Base-by-base conservation (phyloP, 257 asterid species). In the Ilex aquifolium region DNA sequence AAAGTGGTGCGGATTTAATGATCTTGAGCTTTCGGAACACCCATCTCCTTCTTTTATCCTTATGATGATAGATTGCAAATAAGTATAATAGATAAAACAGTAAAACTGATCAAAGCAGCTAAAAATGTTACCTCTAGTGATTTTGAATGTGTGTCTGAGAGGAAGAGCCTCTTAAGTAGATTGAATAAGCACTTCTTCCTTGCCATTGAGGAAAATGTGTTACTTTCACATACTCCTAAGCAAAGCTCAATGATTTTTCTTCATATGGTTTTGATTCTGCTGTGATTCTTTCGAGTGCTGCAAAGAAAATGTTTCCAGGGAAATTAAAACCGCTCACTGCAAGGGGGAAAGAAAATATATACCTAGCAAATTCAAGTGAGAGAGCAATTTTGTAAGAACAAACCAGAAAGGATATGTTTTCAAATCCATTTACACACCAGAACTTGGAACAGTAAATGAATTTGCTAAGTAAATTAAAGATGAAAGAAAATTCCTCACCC, bases 171-270 rank as follows among this genome's bases (percentile, higher is more conserved):
- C 83, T 74, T 88, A 12, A 91, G 56, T 11, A 81, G 32, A 62
- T 70, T 68, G 74, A 88, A 80, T 96, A 92, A 88, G 31, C 82
- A 80, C 80, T 70, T 84, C 85, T 75, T 90, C 80, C 72, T 85
- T 27, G 84, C 94, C 97, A 88, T 90, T 56, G 61, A n/a, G 32
- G 61, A 65, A 56, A 46, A 44, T 15, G n/a, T 53, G 59, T 53
- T 55, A 57, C 32, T 46, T 15, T 54, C 50, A 60, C 32, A 27
- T 54, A 57, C 46, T 31, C 27, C 36, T 32, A 39, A 30, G 71
- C 10, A 29, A 59, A n/a, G n/a, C 27, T 42, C 55, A 69, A 66
- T 65, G 27, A 72, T 65, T 44, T 72, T n/a, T n/a, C n/a, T n/a
- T n/a, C n/a, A n/a, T 70, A 65, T 36, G 40, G 71, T 59, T 40